These are phyloP conservation scores for Eleusine coracana DNA, from an alignment of 176 grass and related monocot species.

Conservation along the genomic window DNA sequence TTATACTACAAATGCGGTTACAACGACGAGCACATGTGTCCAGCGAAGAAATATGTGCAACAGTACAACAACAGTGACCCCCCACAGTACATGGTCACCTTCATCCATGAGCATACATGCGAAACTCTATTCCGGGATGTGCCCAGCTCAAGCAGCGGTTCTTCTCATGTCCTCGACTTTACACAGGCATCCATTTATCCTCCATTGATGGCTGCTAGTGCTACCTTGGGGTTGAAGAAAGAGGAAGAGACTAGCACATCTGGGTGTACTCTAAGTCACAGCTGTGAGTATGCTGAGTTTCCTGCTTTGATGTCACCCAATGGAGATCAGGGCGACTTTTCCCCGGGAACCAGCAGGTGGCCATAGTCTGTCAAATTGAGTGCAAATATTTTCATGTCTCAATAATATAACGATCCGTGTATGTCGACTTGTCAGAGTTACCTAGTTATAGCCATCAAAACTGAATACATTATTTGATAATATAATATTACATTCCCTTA, in stretches of 20 bases:
- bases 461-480: too few species aligned
- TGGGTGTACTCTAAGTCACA: not conserved
- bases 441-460: too few species aligned
- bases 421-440: not conserved
- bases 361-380: not conserved
- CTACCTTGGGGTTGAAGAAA: not conserved
- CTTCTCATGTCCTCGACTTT: conserved; percentile 39
- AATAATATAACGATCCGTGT: too few species aligned
- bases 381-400: not conserved
- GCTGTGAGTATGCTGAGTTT: not conserved
- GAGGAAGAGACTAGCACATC: conserved; percentile 16
- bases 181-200: conserved; percentile 26
- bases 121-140: conserved; percentile 25
- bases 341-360: not conserved
- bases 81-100: conserved; percentile 39
- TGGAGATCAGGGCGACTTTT: conserved; percentile 1
- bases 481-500: too few species aligned
- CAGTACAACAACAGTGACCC: conserved; percentile 19
- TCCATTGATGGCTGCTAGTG: not conserved
- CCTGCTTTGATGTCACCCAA: conserved; percentile 13
- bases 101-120: conserved; percentile 48
- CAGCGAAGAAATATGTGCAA: conserved; percentile 58
- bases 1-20: conserved; percentile 58
- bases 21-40: conserved; percentile 39
- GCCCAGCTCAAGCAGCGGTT: conserved; percentile 19